phyloP scores from a whole-genome alignment of 352 stramenopile genomes.

The Phytophthora pisi region DNA sequence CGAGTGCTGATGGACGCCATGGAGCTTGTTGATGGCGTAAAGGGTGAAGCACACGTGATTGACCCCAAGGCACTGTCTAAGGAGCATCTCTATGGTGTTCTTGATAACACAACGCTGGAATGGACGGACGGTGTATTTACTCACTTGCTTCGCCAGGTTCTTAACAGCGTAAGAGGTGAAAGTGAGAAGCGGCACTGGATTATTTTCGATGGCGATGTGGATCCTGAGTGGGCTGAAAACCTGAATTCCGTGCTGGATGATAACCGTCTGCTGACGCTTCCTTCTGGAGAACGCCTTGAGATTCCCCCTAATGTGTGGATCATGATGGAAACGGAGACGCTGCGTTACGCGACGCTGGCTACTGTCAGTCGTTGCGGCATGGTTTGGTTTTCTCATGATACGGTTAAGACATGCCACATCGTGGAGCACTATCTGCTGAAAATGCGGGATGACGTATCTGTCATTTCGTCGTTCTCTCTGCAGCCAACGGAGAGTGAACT shows the following conservation, averaged over 20 bases:
- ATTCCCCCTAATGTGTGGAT: conserved; percentile 99
- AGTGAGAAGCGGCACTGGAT: conserved; percentile 98
- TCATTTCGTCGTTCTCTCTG: conserved; percentile 66
- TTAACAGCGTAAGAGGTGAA: conserved; percentile 98
- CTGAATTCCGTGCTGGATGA: conserved; percentile 99
- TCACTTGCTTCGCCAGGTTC: conserved; percentile 94
- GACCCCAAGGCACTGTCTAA: conserved; percentile 99
- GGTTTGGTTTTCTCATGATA: conserved; percentile 99
- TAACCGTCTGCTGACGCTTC: conserved; percentile 99
- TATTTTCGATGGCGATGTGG: conserved; percentile 99
- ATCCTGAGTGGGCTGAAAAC: conserved; percentile 99
- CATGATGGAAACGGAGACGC: conserved; percentile 99
- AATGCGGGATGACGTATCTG: conserved; percentile 71
- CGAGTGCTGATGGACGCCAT: conserved; percentile 93
- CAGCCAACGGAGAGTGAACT: conserved; percentile 71
- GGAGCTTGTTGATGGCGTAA: conserved; percentile 94
- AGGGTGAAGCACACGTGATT: conserved; percentile 98
- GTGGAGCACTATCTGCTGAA: conserved; percentile 84
- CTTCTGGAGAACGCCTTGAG: conserved; percentile 97
- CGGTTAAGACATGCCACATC: conserved; percentile 93
- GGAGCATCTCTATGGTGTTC: conserved; percentile 97
- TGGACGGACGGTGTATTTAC: conserved; percentile 99
- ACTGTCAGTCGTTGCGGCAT: conserved; percentile 99
- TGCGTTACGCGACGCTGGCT: conserved; percentile 98
- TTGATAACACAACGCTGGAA: conserved; percentile 99